These are phyloP conservation scores for Zymoseptoria passerinii DNA, from an alignment of 2,329 filamentous ascomycete species.

Conservation along the genomic window DNA sequence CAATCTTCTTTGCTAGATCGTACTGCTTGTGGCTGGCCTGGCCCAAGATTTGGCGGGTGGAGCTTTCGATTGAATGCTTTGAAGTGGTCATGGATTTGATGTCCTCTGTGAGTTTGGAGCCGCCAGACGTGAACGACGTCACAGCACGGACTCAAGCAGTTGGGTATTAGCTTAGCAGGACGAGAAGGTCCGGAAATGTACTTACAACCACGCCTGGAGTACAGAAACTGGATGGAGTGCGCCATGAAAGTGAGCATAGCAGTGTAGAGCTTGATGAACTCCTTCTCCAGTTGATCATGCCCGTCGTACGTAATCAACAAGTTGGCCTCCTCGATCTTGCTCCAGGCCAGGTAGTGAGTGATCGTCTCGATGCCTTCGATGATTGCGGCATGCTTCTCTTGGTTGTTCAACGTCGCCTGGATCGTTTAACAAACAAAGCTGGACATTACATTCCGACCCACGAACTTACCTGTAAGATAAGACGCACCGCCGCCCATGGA, in stretches of 20 bases:
- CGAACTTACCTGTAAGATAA: slow-evolving; percentile 18
- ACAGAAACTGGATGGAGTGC: background rate
- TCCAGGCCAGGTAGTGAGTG: background rate
- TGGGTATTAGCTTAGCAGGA: background rate
- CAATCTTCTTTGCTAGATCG: background rate
- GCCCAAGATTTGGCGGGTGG: background rate
- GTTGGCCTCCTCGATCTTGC: background rate
- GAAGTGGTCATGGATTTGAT: background rate
- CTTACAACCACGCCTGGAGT: background rate
- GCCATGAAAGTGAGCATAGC: background rate
- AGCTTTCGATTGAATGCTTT: background rate
- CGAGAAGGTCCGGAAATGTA: background rate
- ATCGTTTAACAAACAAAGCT: background rate
- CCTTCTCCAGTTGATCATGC: background rate
- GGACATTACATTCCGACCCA: background rate
- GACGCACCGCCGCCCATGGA: slow-evolving; percentile 28
- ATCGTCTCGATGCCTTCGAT: background rate
- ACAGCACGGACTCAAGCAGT: background rate
- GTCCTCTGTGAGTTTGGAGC: background rate
- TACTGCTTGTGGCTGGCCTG: background rate
- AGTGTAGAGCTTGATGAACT: background rate
- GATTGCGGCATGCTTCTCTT: background rate
- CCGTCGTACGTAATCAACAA: background rate
- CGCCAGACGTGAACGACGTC: background rate
- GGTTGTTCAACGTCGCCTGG: background rate